Conservation (phyloP, 352 stramenopile genomes). For the Achlya hypogyna region DNA sequence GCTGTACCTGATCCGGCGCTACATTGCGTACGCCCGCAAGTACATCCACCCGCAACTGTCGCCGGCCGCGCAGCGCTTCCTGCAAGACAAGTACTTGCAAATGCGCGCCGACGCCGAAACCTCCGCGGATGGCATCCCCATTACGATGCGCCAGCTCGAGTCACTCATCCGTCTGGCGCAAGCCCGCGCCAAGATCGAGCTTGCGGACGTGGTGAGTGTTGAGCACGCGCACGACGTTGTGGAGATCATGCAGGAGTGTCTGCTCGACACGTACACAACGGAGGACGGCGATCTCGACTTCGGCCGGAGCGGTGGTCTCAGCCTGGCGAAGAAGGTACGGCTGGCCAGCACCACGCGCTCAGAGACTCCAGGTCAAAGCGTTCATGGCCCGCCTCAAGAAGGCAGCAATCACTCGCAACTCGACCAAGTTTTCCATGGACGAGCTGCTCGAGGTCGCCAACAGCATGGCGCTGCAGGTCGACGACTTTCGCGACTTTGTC, state of each 20-base stretch:
- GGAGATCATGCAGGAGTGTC: constrained; percentile 91
- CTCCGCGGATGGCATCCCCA: constrained; percentile 54
- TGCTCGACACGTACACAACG: constrained; percentile 86
- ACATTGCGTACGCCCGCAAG: constrained; percentile 94
- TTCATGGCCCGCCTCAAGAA: constrained; percentile 74
- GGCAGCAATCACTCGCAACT: constrained; percentile 45
- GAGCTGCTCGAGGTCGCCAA: constrained; percentile 64
- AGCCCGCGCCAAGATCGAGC: constrained; percentile 91
- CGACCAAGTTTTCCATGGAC: constrained; percentile 61
- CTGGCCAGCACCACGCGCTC: background rate
- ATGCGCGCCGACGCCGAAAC: constrained; percentile 61
- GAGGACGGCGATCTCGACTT: constrained; percentile 86
- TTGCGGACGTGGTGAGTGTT: constrained; percentile 87
- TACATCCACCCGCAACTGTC: constrained; percentile 89
- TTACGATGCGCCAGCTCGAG: constrained; percentile 97
- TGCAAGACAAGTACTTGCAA: constrained; percentile 87
- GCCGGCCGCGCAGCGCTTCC: constrained; percentile 36
- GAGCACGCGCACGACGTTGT: constrained; percentile 96
- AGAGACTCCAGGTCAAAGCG: constrained; percentile 72
- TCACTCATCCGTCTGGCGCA: constrained; percentile 85
- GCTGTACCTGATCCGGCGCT: constrained; percentile 90
- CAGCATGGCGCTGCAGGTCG: constrained; percentile 61
- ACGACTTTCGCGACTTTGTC: constrained; percentile 76
- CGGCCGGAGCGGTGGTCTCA: constrained; percentile 43
- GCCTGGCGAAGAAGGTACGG: constrained; percentile 24